Evolutionary conservation across 2,329 filamentous ascomycete species (phyloP), one percentile per base, ranked within the genome.

Genomic region (Pseudophaeomoniella oleicola): DNA sequence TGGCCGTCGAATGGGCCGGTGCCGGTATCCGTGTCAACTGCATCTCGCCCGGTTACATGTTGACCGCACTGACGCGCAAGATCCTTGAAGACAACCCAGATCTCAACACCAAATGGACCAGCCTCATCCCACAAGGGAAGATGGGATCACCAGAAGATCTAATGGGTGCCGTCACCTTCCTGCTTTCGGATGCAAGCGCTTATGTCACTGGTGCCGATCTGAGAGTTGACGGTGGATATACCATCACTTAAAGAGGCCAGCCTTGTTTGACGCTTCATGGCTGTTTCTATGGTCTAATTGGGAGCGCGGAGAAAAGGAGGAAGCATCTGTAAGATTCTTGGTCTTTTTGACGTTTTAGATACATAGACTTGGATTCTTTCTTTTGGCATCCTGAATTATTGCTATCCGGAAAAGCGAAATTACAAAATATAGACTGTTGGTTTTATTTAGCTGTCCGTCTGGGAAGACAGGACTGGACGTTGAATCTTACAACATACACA

Each of bases 21-120:
- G 75, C 79, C 27, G 79, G 79, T 46, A 94, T 96, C 53, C 75
- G 88, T 22, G 88, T 96, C 47, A 96, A 96, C 65, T 90, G 83
- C 60, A 90, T 96, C 56, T 86, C 80, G 18, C 88, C 88, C 0
- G 88, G 90, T 32, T 96, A 96, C 62, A 96, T 96, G 88, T 66
- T 94, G 46, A 94, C 88, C 12, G 82, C 86, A 40, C 63, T 94
- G 37, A 94, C 86, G 30, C 77, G 86, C 64, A 93, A 93, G 66
- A 94, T 96, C 48, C 73, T 96, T 16, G 81, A 90, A 44, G 85
- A 94, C 41, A 92, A 93, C 59, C 86, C 87, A 14, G 84, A 90
- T 37, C 74, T 96, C 29, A 82, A 86, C 59, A 71, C 78, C 53
- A 79, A 90, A 59, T 96, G 88, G 88, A 92, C 78, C 11, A 87